Base-by-base conservation (phyloP, 2,329 filamentous ascomycete genomes). In the Talaromyces piceae region DNA sequence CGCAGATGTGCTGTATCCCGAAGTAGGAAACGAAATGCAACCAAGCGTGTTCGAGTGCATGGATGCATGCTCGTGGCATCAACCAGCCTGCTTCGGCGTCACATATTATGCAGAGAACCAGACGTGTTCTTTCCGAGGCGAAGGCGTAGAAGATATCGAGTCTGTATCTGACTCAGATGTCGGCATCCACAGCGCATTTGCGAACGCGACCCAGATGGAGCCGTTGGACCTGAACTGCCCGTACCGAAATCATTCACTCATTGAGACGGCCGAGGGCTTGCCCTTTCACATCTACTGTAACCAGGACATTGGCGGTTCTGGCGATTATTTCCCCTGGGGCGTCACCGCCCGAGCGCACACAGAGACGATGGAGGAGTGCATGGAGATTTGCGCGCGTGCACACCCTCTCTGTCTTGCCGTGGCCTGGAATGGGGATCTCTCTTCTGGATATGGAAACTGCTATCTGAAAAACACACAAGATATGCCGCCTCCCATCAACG, bases 71-170 rank as follows among this genome's bases (percentile, higher is more conserved):
- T 41, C 49, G 5, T 20, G 22, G 28, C 28, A 30, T n/a, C 49
- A 41, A n/a, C 49, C 49, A 16, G 5, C 9, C 12, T 51, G 49
- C 25, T 51, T 23, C 6, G 49, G 49, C 16, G 25, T 46, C 5
- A 51, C 49, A 41, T 51, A 51, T 18, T 51, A 45, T 18, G 46
- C 49, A 9, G 41, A 51, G 31, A 51, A 51, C 7, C 28, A 46
- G 11, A 51, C 41, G 37, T 51, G 49, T 16, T 51, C 49, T 16
- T 41, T 22, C 31, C 45, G 46, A 27, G 23, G 22, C 2, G 1
- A 25, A 2, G 49, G 49, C 18, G 13, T 50, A 26, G 46, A 37
- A 3, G 23, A 11, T 2, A 41, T 4, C 28, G 49, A 37, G 3
- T 28, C 41, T 12, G 33, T 30, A 30, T 30, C 28, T 7, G 28